Conservation (phyloP, 495 filamentous ascomycete species). For the Pyrenula massariospora region DNA sequence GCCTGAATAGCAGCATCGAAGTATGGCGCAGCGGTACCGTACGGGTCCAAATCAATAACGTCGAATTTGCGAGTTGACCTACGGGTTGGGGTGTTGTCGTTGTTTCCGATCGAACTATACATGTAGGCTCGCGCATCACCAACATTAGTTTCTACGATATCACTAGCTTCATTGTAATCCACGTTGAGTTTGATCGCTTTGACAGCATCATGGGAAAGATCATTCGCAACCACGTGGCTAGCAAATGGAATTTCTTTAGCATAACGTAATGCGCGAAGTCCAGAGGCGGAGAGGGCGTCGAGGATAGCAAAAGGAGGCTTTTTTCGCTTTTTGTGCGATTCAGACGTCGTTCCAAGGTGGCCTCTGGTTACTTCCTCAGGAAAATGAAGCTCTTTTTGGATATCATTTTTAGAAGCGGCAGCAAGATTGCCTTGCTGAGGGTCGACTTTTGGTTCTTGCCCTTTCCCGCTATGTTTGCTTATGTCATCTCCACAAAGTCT, state of each 20-base stretch:
- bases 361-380: neutral
- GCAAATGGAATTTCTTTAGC: constrained; percentile 76
- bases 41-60: constrained; percentile 94
- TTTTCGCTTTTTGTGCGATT: constrained; percentile 3
- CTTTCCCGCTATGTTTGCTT: constrained; percentile 7
- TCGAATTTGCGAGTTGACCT: constrained; percentile 47
- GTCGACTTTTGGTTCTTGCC: constrained; percentile 2
- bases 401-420: constrained; percentile 4
- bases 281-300: constrained; percentile 90
- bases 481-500: neutral
- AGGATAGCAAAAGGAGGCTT: constrained; percentile 58
- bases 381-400: too few species aligned
- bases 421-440: neutral
- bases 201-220: constrained; percentile 66
- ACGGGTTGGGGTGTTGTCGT: constrained; percentile 14
- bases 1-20: constrained; percentile 80
- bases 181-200: constrained; percentile 74
- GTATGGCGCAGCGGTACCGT: constrained; percentile 84
- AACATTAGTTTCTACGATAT: constrained; percentile 58
- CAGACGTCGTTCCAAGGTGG: neutral
- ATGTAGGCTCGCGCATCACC: constrained; percentile 84
- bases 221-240: constrained; percentile 79
- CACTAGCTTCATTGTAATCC: constrained; percentile 60
- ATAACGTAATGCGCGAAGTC: constrained; percentile 84
- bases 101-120: constrained; percentile 45